A percentile compares a stretch with the other conserved stretches of the same genome.
phyloP scores from a whole-genome alignment of 1,284 basidiomycete genomes.

The Fomes fomentarius region DNA sequence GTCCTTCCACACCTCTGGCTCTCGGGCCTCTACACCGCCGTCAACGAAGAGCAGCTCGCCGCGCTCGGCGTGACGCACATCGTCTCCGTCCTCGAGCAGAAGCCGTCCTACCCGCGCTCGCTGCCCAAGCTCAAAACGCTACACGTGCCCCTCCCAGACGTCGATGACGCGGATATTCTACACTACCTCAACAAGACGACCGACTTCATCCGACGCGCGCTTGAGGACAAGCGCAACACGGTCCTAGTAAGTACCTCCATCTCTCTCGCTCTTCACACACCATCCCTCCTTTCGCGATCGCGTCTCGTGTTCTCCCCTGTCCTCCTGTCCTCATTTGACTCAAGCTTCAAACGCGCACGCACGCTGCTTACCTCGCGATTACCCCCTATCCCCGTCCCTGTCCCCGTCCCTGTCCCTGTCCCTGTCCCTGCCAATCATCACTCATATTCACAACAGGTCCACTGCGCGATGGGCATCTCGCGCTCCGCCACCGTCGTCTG shows the following conservation, averaged over 20 bases:
- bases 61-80: conserved; percentile 45
- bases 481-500: conserved; percentile 56
- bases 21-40: conserved; percentile 61
- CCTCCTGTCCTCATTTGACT: no score
- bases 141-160: conserved; percentile 40
- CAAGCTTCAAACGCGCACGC: no score
- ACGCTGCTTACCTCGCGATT: no score
- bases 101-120: conserved; percentile 43
- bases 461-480: conserved; percentile 58
- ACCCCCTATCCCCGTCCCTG: no score
- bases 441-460: no score
- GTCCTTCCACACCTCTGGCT: conserved; percentile 70
- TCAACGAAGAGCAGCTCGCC: conserved; percentile 46
- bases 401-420: no score
- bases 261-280: neutral
- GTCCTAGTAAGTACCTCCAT: conserved; percentile 54
- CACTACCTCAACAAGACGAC: conserved; percentile 39
- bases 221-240: conserved; percentile 50
- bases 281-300: conserved; percentile 3
- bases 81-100: conserved; percentile 38
- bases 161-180: conserved; percentile 34
- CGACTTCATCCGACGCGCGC: conserved; percentile 41
- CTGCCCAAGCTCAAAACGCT: conserved; percentile 31
- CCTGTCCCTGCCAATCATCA: no score
- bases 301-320: no score